A percentile compares a stretch with the other conserved stretches of the same genome.
phyloP scores from a whole-genome alignment of 352 stramenopile species.

The Phytophthora podocarpi region DNA sequence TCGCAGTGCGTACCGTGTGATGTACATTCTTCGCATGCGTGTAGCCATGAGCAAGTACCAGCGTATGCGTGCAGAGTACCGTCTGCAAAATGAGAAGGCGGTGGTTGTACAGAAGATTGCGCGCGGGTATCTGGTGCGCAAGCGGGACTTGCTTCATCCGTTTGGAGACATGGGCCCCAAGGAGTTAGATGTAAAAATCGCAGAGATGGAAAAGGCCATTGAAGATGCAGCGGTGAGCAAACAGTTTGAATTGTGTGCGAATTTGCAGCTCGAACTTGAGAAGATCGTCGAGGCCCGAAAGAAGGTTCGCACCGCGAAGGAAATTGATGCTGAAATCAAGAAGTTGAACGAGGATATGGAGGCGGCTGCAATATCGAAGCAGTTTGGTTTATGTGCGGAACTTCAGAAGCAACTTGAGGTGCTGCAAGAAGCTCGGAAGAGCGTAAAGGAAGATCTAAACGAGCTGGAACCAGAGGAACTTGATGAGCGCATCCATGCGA shows the following conservation, averaged over 20 bases:
- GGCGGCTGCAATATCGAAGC: constrained; percentile 66
- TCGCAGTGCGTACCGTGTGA: constrained; percentile 64
- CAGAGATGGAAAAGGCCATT: constrained; percentile 78
- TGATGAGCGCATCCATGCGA: constrained; percentile 74
- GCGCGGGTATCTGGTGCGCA: constrained; percentile 74
- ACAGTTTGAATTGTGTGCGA: constrained; percentile 86
- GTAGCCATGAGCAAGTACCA: constrained; percentile 75
- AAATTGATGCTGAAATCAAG: constrained; percentile 83
- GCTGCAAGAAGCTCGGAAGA: constrained; percentile 71
- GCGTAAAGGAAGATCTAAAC: constrained; percentile 86
- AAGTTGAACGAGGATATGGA: constrained; percentile 84
- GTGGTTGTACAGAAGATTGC: constrained; percentile 78
- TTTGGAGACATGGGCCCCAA: constrained; percentile 81
- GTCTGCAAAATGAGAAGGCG: constrained; percentile 51
- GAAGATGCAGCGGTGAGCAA: constrained; percentile 79
- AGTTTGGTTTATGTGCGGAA: constrained; percentile 82
- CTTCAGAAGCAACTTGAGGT: constrained; percentile 83
- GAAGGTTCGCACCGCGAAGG: constrained; percentile 86
- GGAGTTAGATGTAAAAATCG: constrained; percentile 80
- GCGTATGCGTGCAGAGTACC: constrained; percentile 52
- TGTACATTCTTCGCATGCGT: constrained; percentile 60
- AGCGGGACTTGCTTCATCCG: constrained; percentile 75
- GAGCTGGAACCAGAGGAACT: constrained; percentile 85
- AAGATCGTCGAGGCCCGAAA: constrained; percentile 82
- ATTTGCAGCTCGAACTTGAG: constrained; percentile 85